These are phyloP conservation scores for Pseudomassariella vexata DNA, from an alignment of 2,329 filamentous ascomycete species.

Conservation along the genomic window DNA sequence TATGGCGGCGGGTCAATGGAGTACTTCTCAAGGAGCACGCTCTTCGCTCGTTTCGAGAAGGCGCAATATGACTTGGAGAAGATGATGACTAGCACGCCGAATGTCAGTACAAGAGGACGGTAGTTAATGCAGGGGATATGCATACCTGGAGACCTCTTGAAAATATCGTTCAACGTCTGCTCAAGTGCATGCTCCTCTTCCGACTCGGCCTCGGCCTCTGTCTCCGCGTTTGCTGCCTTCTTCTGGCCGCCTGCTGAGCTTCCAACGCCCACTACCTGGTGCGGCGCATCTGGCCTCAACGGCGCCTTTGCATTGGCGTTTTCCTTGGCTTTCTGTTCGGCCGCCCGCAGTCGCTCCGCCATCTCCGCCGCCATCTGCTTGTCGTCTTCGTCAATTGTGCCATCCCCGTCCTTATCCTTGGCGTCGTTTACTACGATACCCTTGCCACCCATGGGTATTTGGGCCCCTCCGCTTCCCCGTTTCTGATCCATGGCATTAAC, in stretches of 20 bases:
- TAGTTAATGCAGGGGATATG: constrained; percentile 1
- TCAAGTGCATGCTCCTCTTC: constrained; percentile 61
- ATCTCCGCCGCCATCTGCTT: constrained; percentile 46
- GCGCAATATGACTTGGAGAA: constrained; percentile 96
- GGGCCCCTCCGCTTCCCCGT: constrained; percentile 19
- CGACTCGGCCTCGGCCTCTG: constrained; percentile 39
- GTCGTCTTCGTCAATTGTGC: constrained; percentile 52
- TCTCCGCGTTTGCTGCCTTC: constrained; percentile 41
- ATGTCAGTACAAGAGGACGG: constrained; percentile 3
- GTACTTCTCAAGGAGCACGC: constrained; percentile 78
- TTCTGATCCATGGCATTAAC: constrained; percentile 45
- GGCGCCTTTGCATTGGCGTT: constrained; percentile 61
- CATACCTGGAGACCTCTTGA: constrained; percentile 80
- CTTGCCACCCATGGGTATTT: constrained; percentile 34
- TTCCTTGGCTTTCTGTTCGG: constrained; percentile 64
- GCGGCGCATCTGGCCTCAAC: constrained; percentile 52
- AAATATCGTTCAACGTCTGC: constrained; percentile 66
- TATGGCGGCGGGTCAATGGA: constrained; percentile 74
- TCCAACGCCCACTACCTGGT: constrained; percentile 52
- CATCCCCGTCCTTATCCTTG: constrained; percentile 49
- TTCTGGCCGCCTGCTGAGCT: constrained; percentile 49
- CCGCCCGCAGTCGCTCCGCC: constrained; percentile 58
- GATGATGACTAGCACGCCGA: constrained; percentile 68
- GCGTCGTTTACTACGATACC: constrained; percentile 30
- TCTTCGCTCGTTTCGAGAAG: constrained; percentile 78